Evolutionary conservation across 371 early-diverging fungal species (phyloP).

Genomic region (Mortierella sp.): DNA sequence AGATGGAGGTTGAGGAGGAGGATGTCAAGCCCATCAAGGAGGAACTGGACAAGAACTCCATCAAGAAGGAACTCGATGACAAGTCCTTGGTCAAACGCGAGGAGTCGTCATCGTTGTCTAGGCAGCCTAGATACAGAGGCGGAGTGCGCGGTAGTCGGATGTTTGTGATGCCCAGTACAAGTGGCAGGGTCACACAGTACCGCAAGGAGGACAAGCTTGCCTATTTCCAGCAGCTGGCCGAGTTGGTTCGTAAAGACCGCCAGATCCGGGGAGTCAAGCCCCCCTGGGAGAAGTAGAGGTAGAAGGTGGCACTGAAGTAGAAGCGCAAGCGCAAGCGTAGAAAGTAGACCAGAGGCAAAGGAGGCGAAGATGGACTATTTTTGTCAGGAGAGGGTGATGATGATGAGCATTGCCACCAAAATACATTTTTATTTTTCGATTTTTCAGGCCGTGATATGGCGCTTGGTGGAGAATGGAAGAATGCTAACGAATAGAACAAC

Average conservation of each 20-base stretch:
- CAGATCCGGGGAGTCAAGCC: conserved; percentile 37
- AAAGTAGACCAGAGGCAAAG: not conserved
- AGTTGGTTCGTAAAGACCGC: conserved; percentile 43
- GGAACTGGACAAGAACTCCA: conserved; percentile 1
- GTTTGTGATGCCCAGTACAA: conserved; percentile 84
- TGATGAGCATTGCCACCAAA: not conserved
- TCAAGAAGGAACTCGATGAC: conserved; percentile 1
- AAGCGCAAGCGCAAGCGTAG: not conserved
- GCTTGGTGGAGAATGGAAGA: not conserved
- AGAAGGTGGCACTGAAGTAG: not conserved
- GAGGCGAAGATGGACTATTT: not conserved
- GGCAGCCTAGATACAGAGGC: conserved; percentile 12
- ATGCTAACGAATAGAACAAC: not conserved
- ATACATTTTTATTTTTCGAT: not conserved
- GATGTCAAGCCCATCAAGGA: conserved; percentile 3
- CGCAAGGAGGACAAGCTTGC: conserved; percentile 68
- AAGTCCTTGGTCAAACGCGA: not conserved
- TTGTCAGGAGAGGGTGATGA: not conserved
- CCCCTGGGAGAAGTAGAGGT: conserved; percentile 9
- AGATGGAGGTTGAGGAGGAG: conserved; percentile 1
- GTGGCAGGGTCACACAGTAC: conserved; percentile 77
- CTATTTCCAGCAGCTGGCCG: conserved; percentile 59
- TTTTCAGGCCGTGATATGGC: not conserved
- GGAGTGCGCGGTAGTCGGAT: conserved; percentile 59
- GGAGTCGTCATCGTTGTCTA: conserved; percentile 6